Evolutionary conservation across 148 eudicot genomes (phyloP), one percentile per base, ranked within the genome.

Genomic region (Camellia lanceoleosa): DNA sequence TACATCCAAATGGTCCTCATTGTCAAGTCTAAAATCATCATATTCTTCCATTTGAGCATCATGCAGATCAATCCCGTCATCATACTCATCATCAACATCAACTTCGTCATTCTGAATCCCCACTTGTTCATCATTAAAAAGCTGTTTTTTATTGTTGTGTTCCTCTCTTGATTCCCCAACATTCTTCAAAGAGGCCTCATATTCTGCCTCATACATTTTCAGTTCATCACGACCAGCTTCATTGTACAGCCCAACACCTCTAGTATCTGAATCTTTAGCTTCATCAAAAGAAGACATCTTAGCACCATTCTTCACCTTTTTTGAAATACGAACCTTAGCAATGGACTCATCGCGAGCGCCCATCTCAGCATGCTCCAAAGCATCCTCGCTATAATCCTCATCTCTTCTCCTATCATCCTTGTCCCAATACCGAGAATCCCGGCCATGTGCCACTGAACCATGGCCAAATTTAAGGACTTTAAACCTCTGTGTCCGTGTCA

Each of bases 371-470:
- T 85, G 87, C 80, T 86, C 82, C 75, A 82, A 60, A 63, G 80
- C 91, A 73, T 92, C 95, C 86, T 93, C 99, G 78, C 78, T 84
- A 71, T 96, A 94, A 82, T 94, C 99, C n/a, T 88, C 97, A 88
- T 92, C 99, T 84, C 99, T 92, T 84, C 97, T 92, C 87, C 99
- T 88, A 84, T 96, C 99, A 86, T 96, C 99, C 75, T 86, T 84
- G 84, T 96, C 99, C 99, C 99, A 96, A 82, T 96, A 85, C 74
- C 98, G 86, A 78, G 99, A 96, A 86, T 96, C 99, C 75, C 94
- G 88, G n/a, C 93, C 99, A 86, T 91, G 93, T 59, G 87, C 74
- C 8, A 84, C 78, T 73, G 97, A 94, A 60, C 95, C 95, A 74
- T 82, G 92, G 42, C 99, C 99, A 88, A 94, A 93, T 73, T 89